Base-by-base conservation (phyloP, 2,329 filamentous ascomycete species). In the Colletotrichum nymphaeae region DNA sequence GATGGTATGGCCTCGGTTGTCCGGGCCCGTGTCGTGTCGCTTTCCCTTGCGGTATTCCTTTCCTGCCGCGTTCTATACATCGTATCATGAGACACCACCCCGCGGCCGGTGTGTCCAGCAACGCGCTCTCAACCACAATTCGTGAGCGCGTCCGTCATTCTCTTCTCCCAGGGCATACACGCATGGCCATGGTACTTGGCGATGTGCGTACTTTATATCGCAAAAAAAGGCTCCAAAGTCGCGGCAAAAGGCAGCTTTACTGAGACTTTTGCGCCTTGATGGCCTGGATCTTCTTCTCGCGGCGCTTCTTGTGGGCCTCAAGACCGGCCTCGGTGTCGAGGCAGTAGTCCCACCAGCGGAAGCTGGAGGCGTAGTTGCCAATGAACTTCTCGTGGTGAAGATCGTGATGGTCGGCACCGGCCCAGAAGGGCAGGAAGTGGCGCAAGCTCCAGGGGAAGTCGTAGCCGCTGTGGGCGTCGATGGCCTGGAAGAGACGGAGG, bases 341-440 rank as follows among this genome's bases (percentile, higher is more conserved):
- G 78, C 92, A 83, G 83, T 93, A 97, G 86, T 99, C 97, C 97
- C 97, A 99, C 97, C 97, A 99, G 84, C 96, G 91, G 91, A 99
- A 99, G 88, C 94, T 97, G 81, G 95, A 98, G 64, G 96, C 88
- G 83, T 98, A 99, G 88, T 99, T 99, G 79, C 97, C 97, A 76
- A 99, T 95, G 86, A 99, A 99, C 82, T 95, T 95, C 88, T 99
- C 97, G 86, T 99, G 97, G 86, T 99, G 97, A 57, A 95, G 88
- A 81, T 99, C 97, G 86, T 99, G 97, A 86, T 98, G 96, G 79
- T 97, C 92, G 68, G 97, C 97, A 75, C 97, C 97, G 68, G 96
- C 96, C 97, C 97, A 99, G 90, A 99, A 95, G 46, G 97, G 97
- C 64, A 99, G 87, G 88, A 98, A 94, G 84, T 98, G 94, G 84